A percentile compares a stretch with the other conserved stretches of the same genome.
phyloP scores from a whole-genome alignment of 345 rosid species.

The Gossypium australe region DNA sequence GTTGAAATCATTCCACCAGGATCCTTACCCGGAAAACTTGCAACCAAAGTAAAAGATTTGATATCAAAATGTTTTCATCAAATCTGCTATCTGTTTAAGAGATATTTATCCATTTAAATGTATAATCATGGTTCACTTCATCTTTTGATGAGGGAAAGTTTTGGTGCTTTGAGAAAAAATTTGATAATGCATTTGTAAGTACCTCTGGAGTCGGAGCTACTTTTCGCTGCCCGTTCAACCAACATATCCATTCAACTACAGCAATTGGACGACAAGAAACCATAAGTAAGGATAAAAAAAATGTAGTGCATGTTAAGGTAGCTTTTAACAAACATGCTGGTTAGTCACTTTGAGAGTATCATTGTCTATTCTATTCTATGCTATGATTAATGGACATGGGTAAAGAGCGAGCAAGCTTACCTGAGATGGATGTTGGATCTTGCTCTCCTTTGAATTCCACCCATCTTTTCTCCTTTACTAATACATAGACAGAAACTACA shows the following conservation, averaged over 20 bases:
- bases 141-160: background rate
- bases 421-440: slow-evolving; percentile 86
- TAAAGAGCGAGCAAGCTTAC: slow-evolving; percentile 28
- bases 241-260: slow-evolving; percentile 98
- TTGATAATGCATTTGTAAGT: background rate
- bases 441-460: slow-evolving; percentile 73
- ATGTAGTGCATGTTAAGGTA: background rate
- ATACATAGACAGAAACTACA: slow-evolving; percentile 12
- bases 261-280: slow-evolving; percentile 14
- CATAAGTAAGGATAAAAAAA: slow-evolving; percentile 5
- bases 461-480: slow-evolving; percentile 98
- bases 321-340: background rate
- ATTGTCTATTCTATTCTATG: background rate
- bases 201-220: slow-evolving; percentile 83
- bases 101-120: background rate
- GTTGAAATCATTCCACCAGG: slow-evolving; percentile 1
- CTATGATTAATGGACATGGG: background rate
- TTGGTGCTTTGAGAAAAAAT: background rate
- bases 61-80: background rate
- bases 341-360: background rate
- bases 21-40: background rate
- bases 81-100: background rate
- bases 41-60: background rate
- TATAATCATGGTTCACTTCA: background rate
- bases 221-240: slow-evolving; percentile 95